Evolutionary conservation across 495 filamentous ascomycete genomes (phyloP).

Genomic region (Aspergillus hancockii): DNA sequence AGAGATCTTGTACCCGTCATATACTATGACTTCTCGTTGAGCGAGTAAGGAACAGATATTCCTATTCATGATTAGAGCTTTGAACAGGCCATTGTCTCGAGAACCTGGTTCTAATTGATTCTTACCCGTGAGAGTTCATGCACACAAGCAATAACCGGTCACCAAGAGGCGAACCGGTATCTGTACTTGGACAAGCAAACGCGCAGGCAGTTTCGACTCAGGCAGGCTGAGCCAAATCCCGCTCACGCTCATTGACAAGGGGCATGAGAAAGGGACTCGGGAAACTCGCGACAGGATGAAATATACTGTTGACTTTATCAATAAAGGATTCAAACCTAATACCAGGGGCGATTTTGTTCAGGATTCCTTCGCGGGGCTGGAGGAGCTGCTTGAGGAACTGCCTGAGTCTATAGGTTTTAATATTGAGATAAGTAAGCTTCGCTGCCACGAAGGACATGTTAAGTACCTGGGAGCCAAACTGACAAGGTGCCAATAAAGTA

Average conservation of each 20-base stretch:
- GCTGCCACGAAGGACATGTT: neutral
- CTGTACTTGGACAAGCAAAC: neutral
- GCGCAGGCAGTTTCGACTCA: neutral
- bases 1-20: constrained; percentile 40
- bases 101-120: neutral
- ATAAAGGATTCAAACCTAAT: constrained; percentile 38
- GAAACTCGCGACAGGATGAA: constrained; percentile 33
- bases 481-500: constrained; percentile 13
- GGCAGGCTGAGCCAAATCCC: constrained; percentile 41
- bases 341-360: constrained; percentile 39
- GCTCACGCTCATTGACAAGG: constrained; percentile 17
- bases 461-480: neutral
- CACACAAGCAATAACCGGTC: constrained; percentile 27
- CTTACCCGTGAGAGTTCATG: constrained; percentile 22
- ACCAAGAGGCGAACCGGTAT: neutral
- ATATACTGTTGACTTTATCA: constrained; percentile 35
- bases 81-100: constrained; percentile 31
- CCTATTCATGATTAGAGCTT: constrained; percentile 37
- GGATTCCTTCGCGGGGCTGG: constrained; percentile 33
- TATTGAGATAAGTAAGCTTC: constrained; percentile 40
- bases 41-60: constrained; percentile 41
- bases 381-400: constrained; percentile 34
- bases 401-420: constrained; percentile 35
- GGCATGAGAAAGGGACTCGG: constrained; percentile 5
- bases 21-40: constrained; percentile 42